phyloP scores from a whole-genome alignment of 225 moss, liverwort and hornwort genomes.

The Pseudoscleropodium purum region DNA sequence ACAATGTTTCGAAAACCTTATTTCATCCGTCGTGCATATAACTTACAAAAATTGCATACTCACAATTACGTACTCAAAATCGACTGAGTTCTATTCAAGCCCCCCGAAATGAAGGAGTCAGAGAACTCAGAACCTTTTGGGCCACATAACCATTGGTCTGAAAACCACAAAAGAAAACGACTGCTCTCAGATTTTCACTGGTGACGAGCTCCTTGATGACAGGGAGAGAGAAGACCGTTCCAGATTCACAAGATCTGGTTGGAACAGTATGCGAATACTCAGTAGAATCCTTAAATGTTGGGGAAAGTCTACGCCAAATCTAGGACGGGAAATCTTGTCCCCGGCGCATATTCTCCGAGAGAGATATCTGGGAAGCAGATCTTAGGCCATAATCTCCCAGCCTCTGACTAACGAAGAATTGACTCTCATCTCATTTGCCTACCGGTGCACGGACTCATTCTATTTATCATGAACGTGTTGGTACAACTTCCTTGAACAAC shows the following conservation, averaged over 20 bases:
- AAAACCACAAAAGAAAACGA: no score
- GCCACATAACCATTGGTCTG: no score
- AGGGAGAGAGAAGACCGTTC: neutral
- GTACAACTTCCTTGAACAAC: neutral
- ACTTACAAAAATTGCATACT: no score
- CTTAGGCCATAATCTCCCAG: neutral
- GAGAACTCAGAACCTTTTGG: no score
- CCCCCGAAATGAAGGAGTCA: no score
- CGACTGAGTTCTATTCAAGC: no score
- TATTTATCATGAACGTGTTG: neutral
- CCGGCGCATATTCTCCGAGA: neutral
- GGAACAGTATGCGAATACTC: neutral
- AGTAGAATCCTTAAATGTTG: neutral
- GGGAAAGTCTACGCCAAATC: neutral
- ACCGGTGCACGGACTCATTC: neutral
- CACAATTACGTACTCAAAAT: no score
- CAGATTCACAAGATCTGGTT: neutral
- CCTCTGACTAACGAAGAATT: neutral
- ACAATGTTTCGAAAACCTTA: no score
- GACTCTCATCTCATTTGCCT: neutral
- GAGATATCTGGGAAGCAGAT: neutral
- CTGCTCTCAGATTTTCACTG: neutral
- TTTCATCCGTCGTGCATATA: no score
- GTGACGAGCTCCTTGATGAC: neutral
- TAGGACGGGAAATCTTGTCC: neutral